Base-by-base conservation (phyloP, 345 rosid genomes). In the Turritis glabra region DNA sequence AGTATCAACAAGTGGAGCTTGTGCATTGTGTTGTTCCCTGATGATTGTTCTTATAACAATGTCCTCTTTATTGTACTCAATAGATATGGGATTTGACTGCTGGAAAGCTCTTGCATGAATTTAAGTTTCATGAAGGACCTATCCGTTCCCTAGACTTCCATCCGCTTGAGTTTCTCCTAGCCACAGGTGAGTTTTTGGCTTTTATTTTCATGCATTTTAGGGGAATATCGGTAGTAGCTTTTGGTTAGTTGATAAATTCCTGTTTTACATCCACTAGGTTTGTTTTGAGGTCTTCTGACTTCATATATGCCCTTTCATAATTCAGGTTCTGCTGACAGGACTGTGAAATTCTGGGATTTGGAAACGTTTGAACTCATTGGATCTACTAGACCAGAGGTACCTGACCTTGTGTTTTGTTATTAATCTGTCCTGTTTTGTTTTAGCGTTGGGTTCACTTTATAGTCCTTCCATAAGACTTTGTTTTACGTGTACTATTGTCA, bases 291-390 rank as follows among this genome's bases (percentile, higher is more conserved):
- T 57, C 62, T 50, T 50, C 48, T 64, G 22, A 37, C 74, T 40
- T 74, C 72, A 5, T 62, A 33, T 64, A 60, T 27, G 10, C 37
- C 38, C n/a, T 18, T 59, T 77, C 33, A 33, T 61, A 79, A 71
- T 83, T 60, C 94, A 95, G 99, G 99, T 77, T 95, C 99, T 12
- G 94, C 98, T 5, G 99, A 95, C 71, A 79, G 82, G 80, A 96
- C 99, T 5, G 98, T 92, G 58, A 96, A 96, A 69, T 96, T 85
- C 77, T 96, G 98, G 98, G 99, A 96, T 79, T 81, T 96, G 84
- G 99, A 96, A 85, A 96, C 98, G 23, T 96, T 96, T 80, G 96
- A 96, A 67, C 77, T 90, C 81, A 92, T 96, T 74, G 99, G 95
- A 77, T 89, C 98, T 73, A 22, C 96, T 44, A 84, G 91, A 83